phyloP scores from a whole-genome alignment of 2,329 filamentous ascomycete genomes.

The Gyromitra esculenta region DNA sequence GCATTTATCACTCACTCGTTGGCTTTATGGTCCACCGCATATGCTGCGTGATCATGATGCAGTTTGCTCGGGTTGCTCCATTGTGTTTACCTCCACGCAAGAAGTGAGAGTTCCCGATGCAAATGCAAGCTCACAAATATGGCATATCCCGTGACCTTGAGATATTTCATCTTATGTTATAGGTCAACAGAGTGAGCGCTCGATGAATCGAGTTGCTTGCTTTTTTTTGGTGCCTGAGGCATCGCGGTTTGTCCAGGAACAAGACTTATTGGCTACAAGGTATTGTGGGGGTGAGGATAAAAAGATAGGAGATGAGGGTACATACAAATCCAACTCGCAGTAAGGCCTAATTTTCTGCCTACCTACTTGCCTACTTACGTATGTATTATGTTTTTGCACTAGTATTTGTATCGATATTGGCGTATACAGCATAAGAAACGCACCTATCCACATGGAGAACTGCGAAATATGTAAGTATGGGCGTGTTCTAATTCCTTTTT shows the following conservation, averaged over 20 bases:
- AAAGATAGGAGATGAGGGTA: not conserved
- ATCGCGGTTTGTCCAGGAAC: not conserved
- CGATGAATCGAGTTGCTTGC: not conserved
- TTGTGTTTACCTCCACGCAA: not conserved
- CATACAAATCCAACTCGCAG: not conserved
- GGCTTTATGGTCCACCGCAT: not conserved
- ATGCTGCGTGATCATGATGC: not conserved
- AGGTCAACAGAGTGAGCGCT: not conserved
- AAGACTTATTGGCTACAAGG: not conserved
- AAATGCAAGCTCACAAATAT: not conserved
- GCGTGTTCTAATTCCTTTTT: not conserved
- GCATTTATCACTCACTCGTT: not conserved
- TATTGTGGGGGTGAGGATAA: not conserved
- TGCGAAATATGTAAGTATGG: not conserved
- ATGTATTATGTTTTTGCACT: not conserved
- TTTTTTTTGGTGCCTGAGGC: conserved; percentile 9
- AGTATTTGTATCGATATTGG: not conserved
- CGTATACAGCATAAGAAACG: not conserved
- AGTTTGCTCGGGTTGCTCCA: not conserved
- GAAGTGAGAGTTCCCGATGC: not conserved
- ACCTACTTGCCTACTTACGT: too few species aligned
- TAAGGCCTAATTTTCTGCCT: not conserved
- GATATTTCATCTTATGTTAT: not conserved
- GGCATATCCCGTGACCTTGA: conserved; percentile 6
- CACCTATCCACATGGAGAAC: not conserved